Evolutionary conservation across 306 rosid genomes (phyloP), one percentile per base, ranked within the genome.

Genomic region (Macrotyloma uniflorum): DNA sequence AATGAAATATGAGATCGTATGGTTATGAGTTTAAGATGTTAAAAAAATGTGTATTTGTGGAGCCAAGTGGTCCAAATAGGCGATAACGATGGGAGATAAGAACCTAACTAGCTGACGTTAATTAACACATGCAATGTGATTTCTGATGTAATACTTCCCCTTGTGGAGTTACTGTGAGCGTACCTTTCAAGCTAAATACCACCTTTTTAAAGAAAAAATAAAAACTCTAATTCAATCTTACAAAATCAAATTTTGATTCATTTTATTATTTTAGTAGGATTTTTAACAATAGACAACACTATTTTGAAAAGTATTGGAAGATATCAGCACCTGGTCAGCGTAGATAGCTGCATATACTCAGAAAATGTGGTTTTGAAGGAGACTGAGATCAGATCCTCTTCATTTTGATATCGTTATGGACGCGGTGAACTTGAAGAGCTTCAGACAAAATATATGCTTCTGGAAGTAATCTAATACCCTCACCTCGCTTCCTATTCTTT

Each of bases 251-350:
- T n/a, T n/a, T n/a, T n/a, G n/a, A n/a, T n/a, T n/a, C n/a, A n/a
- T n/a, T n/a, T n/a, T n/a, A n/a, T n/a, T n/a, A n/a, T n/a, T n/a
- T n/a, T n/a, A n/a, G n/a, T n/a, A n/a, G n/a, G n/a, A n/a, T n/a
- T n/a, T n/a, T n/a, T n/a, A n/a, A n/a, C n/a, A n/a, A n/a, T n/a
- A n/a, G n/a, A n/a, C n/a, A n/a, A n/a, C n/a, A n/a, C n/a, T n/a
- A n/a, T 51, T 38, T 38, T 49, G 45, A 10, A 19, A 35, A 51
- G 24, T 32, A 82, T 76, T 7, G 45, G 5, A 55, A n/a, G 35
- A 63, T 19, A 76, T 70, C 69, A 61, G 42, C 67, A 76, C 72
- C 38, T 22, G 26, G 59, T 81, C 77, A 75, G 77, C 81, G 50
- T 15, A 28, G 30, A 76, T 76, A 18, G 38, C 1, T 28, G 6